Evolutionary conservation across 1,139 yeast species (phyloP), one percentile per base, ranked within the genome.

Genomic region (Williopsis jadinii): DNA sequence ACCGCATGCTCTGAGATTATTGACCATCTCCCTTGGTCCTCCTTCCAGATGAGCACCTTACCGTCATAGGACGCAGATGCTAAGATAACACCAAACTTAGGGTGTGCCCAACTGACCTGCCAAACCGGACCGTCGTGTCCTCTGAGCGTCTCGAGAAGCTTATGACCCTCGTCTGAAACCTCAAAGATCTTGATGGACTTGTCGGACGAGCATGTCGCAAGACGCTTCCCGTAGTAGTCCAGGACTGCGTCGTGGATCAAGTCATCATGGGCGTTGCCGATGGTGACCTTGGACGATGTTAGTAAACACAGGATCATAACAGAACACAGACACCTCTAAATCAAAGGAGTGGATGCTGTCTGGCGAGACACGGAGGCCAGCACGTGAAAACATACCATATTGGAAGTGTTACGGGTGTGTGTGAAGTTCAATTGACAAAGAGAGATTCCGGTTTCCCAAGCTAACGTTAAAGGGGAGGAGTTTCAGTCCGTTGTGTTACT

Each of bases 31-130:
- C 41, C 41, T 42, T 82, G 80, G 55, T 87, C 96, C 62, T 92
- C 97, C 59, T 88, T 84, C 98, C 98, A 92, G 55, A 94, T 80
- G 50, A 90, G 68, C 9, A 87, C 97, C 58, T 83, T 84, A 42
- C 98, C 98, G 59, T 92, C 98, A 58, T 87, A 94, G 1, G 96
- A 86, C 52, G 95, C 88, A 28, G 95, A 84, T 1, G 98, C 98
- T 51, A 92, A 71, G 51, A 92, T 86, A 8, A 88, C 84, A 31
- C 98, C 98, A 59, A 92, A 92, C 63, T 92, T 92, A 34, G 99
- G 98, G 61, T 94, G 98, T 3, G 98, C 97, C 99, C 98, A 92
- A 40, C 90, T 79, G 30, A 90, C 95, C 66, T 92, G 96, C 98
- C 99, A 94, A 38, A 94, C 97, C 10, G 98, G 97, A 19, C 98